These are phyloP conservation scores for Apophysomyces elegans DNA, from an alignment of 371 early-diverging fungal genomes.

Conservation along the genomic window DNA sequence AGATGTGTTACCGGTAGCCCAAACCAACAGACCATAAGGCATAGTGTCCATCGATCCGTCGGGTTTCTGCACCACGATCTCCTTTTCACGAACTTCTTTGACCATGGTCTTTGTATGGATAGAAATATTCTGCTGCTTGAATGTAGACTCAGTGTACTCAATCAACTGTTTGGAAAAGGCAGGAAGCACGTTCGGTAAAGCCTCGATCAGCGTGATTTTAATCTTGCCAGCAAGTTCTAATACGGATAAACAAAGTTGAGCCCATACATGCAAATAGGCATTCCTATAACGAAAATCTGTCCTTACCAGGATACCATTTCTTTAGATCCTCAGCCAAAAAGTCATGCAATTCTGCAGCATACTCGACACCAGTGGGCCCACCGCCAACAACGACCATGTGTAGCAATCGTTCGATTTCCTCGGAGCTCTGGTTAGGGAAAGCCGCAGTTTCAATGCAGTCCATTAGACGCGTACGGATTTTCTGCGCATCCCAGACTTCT, in stretches of 20 bases:
- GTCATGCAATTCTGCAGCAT: conserved; percentile 94
- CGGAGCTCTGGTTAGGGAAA: conserved; percentile 74
- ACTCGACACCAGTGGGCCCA: conserved; percentile 96
- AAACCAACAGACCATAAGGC: conserved; percentile 86
- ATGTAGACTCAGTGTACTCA: conserved; percentile 84
- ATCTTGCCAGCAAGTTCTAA: conserved; percentile 72
- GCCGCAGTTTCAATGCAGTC: conserved; percentile 91
- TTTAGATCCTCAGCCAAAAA: conserved; percentile 85
- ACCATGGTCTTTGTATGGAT: conserved; percentile 86
- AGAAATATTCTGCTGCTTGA: conserved; percentile 80
- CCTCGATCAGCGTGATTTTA: conserved; percentile 87
- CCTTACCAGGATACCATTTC: conserved; percentile 75
- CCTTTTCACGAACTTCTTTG: conserved; percentile 79
- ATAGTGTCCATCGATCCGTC: conserved; percentile 65
- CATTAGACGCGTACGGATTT: conserved; percentile 85
- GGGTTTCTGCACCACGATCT: conserved; percentile 72
- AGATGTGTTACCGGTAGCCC: conserved; percentile 91
- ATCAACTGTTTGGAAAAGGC: conserved; percentile 85
- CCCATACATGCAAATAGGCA: not conserved
- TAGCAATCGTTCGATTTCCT: conserved; percentile 82
- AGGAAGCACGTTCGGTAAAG: conserved; percentile 81
- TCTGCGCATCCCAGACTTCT: conserved; percentile 87
- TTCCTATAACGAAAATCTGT: not conserved
- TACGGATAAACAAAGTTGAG: not conserved
- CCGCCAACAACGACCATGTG: conserved; percentile 97